phyloP scores from a whole-genome alignment of 257 asterid species.

The Solanum verrucosum region DNA sequence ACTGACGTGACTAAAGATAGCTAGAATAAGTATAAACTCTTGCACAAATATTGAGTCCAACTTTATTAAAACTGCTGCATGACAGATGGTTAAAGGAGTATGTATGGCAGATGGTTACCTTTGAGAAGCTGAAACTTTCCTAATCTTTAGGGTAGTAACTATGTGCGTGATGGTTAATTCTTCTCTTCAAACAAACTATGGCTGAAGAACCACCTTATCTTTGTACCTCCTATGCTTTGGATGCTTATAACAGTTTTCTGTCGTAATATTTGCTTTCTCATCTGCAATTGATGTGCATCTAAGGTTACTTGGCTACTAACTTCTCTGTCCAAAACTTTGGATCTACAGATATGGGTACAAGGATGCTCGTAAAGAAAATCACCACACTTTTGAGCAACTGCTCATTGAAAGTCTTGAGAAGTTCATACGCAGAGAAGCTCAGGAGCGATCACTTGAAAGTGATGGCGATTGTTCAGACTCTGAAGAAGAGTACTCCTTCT shows the following conservation, averaged over 20 bases:
- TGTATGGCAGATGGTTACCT: background rate
- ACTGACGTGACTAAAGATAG: background rate
- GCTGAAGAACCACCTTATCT: background rate
- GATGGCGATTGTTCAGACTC: constrained; percentile 60
- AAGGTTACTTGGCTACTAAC: background rate
- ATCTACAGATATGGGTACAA: constrained; percentile 88
- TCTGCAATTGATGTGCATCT: background rate
- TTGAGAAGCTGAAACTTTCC: background rate
- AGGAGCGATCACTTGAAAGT: constrained; percentile 89
- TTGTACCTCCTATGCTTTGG: background rate
- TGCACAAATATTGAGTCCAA: background rate
- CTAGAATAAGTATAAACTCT: background rate
- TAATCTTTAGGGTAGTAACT: background rate
- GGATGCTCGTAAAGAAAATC: constrained; percentile 91
- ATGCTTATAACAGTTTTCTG: background rate
- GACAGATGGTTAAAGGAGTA: background rate
- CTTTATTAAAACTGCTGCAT: background rate
- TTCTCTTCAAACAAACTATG: background rate
- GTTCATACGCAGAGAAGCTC: constrained; percentile 93
- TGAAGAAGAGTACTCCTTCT: constrained; percentile 48
- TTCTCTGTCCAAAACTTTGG: background rate
- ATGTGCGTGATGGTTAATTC: background rate
- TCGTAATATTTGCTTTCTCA: background rate
- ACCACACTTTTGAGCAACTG: constrained; percentile 86
- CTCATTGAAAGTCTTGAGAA: constrained; percentile 88